phyloP scores from a whole-genome alignment of 1,284 basidiomycete genomes.

The Tylopilus sp. region DNA sequence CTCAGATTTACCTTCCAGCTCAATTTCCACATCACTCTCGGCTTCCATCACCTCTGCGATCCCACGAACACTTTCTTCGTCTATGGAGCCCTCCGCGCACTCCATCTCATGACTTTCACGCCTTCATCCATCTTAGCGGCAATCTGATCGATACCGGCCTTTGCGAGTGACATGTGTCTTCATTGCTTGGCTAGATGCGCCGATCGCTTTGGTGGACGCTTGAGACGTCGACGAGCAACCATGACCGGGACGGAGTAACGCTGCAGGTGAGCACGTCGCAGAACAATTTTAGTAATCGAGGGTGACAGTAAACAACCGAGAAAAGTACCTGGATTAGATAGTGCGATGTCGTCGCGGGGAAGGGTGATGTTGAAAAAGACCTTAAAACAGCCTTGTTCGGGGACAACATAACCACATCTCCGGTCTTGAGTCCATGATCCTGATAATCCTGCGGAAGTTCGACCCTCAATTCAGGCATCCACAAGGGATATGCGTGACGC shows the following conservation, averaged over 20 bases:
- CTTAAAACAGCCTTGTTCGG: too few relatives aligned
- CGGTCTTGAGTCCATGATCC: too few relatives aligned
- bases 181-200: conserved; percentile 74
- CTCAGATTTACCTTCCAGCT: conserved; percentile 46
- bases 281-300: conserved; percentile 10
- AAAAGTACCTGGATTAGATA: conserved; percentile 86
- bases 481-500: too few relatives aligned
- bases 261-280: conserved; percentile 43
- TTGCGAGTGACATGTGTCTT: conserved; percentile 85
- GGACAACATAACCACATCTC: too few relatives aligned
- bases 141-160: conserved; percentile 87
- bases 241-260: conserved; percentile 93
- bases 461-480: too few relatives aligned
- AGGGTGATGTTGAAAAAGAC: too few relatives aligned
- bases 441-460: too few relatives aligned
- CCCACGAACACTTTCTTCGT: conserved; percentile 32
- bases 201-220: conserved; percentile 73
- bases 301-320: conserved; percentile 4
- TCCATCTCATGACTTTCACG: conserved; percentile 77
- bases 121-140: conserved; percentile 79
- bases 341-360: conserved; percentile 97
- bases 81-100: conserved; percentile 66
- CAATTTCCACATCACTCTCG: conserved; percentile 33
- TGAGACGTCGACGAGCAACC: conserved; percentile 88
- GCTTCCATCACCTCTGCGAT: conserved; percentile 49